Conservation (phyloP, 257 asterid species). For the Catharanthus roseus region DNA sequence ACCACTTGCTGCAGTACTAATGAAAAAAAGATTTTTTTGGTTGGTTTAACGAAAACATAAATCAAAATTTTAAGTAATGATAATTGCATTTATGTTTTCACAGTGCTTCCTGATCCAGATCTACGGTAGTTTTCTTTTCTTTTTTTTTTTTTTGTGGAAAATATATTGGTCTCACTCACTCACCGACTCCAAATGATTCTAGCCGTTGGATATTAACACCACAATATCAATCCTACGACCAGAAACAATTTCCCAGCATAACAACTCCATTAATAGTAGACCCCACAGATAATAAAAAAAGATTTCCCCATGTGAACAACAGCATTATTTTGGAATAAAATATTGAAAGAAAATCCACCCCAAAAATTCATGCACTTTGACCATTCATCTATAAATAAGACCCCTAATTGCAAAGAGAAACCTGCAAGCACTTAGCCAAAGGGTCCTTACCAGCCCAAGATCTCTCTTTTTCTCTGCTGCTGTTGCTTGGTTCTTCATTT, state of each 20-base stretch:
- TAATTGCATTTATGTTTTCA: too few relatives aligned
- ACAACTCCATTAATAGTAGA: not conserved
- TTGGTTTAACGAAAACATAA: too few relatives aligned
- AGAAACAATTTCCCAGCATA: not conserved
- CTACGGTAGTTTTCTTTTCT: too few relatives aligned
- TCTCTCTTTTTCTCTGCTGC: not conserved
- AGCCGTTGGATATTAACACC: not conserved
- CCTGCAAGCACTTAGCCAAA: slow-evolving; percentile 11
- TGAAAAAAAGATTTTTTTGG: too few relatives aligned
- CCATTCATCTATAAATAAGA: slow-evolving; percentile 10
- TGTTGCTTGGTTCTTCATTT: not conserved
- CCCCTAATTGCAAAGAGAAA: not conserved
- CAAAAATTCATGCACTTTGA: not conserved
- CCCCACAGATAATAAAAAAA: not conserved
- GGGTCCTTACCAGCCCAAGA: slow-evolving; percentile 3
- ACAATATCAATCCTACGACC: not conserved
- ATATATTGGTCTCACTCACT: not conserved
- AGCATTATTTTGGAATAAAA: not conserved
- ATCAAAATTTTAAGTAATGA: too few relatives aligned
- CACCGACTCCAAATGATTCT: not conserved
- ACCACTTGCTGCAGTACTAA: too few relatives aligned
- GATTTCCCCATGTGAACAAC: not conserved
- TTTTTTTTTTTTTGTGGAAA: too few relatives aligned
- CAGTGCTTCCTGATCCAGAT: too few relatives aligned
- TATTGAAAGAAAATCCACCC: not conserved